Evolutionary conservation across 2,329 filamentous ascomycete genomes (phyloP), one percentile per base, ranked within the genome.

Genomic region (Ambrosiella cleistominuta): DNA sequence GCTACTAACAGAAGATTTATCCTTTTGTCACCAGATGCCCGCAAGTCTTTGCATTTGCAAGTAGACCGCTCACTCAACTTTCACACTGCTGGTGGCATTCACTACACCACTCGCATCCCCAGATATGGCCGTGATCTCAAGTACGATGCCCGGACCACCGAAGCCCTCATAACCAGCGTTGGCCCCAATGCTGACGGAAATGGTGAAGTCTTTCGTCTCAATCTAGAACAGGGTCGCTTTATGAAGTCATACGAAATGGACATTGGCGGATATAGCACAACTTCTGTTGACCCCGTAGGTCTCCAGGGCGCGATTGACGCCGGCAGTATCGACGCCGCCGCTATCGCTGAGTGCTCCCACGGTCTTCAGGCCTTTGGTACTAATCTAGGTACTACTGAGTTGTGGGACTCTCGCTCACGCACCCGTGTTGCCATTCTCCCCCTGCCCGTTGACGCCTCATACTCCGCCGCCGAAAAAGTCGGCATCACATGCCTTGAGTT

Each of bases 211-310:
- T 98, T 93, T 67, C 78, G 93, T 7, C 72, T 98, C 64, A 97
- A 97, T 65, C 74, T 98, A 19, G 93, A 98, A 67, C 74, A 88
- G 38, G 93, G 93, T 53, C 80, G 91, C 56, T 98, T 95, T 68
- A 93, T 98, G 85, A 88, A 87, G 64, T 88, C 86, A 36, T 97
- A 93, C 65, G 88, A 95, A 66, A 74, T 97, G 7, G 89, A 95
- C 64, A 86, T 96, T 7, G 91, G 90, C 27, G 81, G 83, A 13
- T 89, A 96, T 64, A 54, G 49, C 17, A 61, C 59, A 11, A 60
- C 58, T 19, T 57, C 57, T 12, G 35, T 61, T 35, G 88, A 95
- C 60, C 76, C 82, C 64, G 75, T 65, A 13, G 83, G 89, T 1
- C 70, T 96, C 36, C 91, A 97, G 67, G 91, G 91, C 60, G 86